Percentiles rank a stretch among this genome's conserved stretches.
phyloP scores from a whole-genome alignment of 2,329 filamentous ascomycete species.

The Clonostachys rhizophaga region DNA sequence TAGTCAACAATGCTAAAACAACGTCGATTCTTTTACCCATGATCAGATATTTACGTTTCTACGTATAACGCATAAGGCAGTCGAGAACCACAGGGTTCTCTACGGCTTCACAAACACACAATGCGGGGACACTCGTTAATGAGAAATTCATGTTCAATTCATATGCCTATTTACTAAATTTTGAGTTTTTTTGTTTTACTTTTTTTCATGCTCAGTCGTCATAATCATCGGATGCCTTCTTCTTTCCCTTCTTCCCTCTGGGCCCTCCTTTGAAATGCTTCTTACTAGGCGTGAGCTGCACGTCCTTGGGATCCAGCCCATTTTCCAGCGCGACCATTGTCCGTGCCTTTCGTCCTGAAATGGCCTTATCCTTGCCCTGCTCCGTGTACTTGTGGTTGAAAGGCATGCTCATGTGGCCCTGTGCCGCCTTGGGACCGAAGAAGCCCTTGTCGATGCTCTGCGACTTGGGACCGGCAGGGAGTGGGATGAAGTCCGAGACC shows the following conservation, averaged over 20 bases:
- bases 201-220: slow-evolving; percentile 12
- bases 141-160: no score
- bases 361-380: slow-evolving; percentile 53
- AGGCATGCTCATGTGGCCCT: slow-evolving; percentile 68
- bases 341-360: slow-evolving; percentile 80
- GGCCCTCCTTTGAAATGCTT: slow-evolving; percentile 90
- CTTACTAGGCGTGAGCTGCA: slow-evolving; percentile 65
- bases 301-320: slow-evolving; percentile 76
- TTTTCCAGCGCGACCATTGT: slow-evolving; percentile 79
- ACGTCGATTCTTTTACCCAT: no score
- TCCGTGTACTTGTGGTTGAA: slow-evolving; percentile 89
- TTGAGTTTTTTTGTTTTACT: neutral
- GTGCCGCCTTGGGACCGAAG: slow-evolving; percentile 64
- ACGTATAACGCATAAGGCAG: no score
- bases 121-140: no score
- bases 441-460: slow-evolving; percentile 81
- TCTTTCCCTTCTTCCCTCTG: slow-evolving; percentile 52
- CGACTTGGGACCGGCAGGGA: slow-evolving; percentile 67
- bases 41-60: no score
- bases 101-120: no score
- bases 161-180: no score
- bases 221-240: slow-evolving; percentile 32
- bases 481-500: slow-evolving; percentile 39
- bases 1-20: no score
- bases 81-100: no score